phyloP scores from a whole-genome alignment of 306 rosid genomes.

The Quercus engelmannii region DNA sequence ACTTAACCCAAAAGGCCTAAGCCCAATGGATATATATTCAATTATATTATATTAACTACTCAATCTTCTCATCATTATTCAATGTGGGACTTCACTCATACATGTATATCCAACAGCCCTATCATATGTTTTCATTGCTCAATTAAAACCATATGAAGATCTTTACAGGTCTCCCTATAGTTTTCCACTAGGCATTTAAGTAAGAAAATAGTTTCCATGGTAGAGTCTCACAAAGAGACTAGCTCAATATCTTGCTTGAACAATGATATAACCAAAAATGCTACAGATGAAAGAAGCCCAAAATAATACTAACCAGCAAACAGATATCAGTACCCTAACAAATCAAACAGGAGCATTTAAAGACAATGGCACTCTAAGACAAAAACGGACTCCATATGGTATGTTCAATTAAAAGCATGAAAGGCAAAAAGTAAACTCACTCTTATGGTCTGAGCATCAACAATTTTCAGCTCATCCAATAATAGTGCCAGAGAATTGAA shows the following conservation, averaged over 20 bases:
- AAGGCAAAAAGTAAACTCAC: conserved; percentile 44
- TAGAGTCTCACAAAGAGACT: neutral
- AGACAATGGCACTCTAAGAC: neutral
- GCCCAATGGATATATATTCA: too few relatives aligned
- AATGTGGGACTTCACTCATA: too few relatives aligned
- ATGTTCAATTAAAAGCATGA: conserved; percentile 2
- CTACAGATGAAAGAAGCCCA: neutral
- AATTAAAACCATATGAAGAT: too few relatives aligned
- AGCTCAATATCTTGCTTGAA: neutral
- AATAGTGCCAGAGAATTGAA: conserved; percentile 58
- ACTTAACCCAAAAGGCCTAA: too few relatives aligned
- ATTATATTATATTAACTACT: too few relatives aligned
- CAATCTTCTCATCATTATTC: too few relatives aligned
- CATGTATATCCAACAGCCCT: too few relatives aligned
- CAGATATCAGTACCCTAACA: neutral
- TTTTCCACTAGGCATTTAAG: too few relatives aligned
- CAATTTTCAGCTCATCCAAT: conserved; percentile 49
- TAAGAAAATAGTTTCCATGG: too few relatives aligned
- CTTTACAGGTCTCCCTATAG: too few relatives aligned
- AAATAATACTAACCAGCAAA: neutral
- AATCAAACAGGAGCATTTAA: neutral
- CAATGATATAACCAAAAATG: neutral
- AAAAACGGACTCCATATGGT: conserved; percentile 4
- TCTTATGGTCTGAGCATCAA: conserved; percentile 37
- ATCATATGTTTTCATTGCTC: too few relatives aligned